Evolutionary conservation across 495 filamentous ascomycete genomes (phyloP).

Genomic region (Aspergillus biplanus): DNA sequence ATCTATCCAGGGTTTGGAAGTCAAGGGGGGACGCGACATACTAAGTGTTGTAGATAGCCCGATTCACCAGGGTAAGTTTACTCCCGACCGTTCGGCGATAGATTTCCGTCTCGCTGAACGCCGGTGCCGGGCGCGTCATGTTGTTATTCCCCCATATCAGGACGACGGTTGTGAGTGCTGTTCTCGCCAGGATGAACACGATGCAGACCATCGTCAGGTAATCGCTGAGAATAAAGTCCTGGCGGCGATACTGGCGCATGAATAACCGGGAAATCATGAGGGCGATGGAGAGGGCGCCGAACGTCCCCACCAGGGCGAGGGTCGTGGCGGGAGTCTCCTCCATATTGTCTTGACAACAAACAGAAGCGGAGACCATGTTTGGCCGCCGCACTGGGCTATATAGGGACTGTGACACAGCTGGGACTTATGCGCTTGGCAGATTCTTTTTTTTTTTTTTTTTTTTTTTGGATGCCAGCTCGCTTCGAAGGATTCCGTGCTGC

Average conservation of each 20-base stretch:
- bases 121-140: neutral
- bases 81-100: constrained; percentile 15
- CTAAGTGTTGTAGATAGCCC: constrained; percentile 18
- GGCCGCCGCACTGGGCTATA: too few species aligned
- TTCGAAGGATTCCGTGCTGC: too few species aligned
- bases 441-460: too few species aligned
- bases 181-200: constrained; percentile 4
- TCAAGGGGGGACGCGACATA: constrained; percentile 6
- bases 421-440: too few species aligned
- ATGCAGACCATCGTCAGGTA: constrained; percentile 20
- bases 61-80: constrained; percentile 7
- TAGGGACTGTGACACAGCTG: too few species aligned
- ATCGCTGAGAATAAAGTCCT: constrained; percentile 19
- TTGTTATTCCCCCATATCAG: constrained; percentile 20
- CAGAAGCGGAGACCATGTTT: neutral
- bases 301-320: constrained; percentile 15
- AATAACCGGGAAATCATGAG: constrained; percentile 17
- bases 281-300: constrained; percentile 8
- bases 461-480: too few species aligned
- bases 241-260: constrained; percentile 18
- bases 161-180: constrained; percentile 13
- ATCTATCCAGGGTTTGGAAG: too few species aligned
- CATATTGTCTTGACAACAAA: neutral
- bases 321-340: neutral
- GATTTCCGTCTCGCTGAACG: constrained; percentile 3